Evolutionary conservation across 768 basidiomycete species (phyloP).

Genomic region (Termitomyces heimii): DNA sequence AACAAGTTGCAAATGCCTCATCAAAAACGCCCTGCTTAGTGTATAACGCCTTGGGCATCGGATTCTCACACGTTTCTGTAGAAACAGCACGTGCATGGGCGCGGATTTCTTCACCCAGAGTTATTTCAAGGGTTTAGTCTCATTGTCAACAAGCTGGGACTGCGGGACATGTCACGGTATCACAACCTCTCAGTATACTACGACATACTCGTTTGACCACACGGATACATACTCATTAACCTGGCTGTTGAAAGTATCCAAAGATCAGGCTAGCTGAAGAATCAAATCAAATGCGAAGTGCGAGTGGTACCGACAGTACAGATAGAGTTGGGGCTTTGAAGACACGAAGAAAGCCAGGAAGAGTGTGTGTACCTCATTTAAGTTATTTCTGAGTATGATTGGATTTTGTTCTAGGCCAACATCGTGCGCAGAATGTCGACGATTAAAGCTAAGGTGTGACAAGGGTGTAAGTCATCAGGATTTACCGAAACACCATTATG

Average conservation of each 20-base stretch:
- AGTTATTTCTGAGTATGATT: not conserved
- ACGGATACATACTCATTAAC: not conserved
- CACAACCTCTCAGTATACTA: not conserved
- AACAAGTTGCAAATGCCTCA: too few relatives aligned
- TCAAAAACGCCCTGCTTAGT: too few relatives aligned
- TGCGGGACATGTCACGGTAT: not conserved
- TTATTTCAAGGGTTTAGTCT: not conserved
- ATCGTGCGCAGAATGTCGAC: slow-evolving; percentile 46
- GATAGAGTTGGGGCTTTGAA: slow-evolving; percentile 13
- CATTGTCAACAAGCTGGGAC: not conserved
- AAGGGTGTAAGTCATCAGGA: slow-evolving; percentile 37
- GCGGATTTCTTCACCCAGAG: not conserved
- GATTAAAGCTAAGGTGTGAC: slow-evolving; percentile 64
- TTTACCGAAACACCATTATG: not conserved
- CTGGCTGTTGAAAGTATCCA: not conserved
- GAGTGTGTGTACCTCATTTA: slow-evolving; percentile 27
- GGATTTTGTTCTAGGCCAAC: slow-evolving; percentile 30
- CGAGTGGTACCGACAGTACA: slow-evolving; percentile 1
- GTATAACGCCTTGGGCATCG: not conserved
- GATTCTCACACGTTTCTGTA: not conserved
- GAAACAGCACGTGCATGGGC: not conserved
- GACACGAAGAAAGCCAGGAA: slow-evolving; percentile 39
- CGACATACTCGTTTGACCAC: not conserved
- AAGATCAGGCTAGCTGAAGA: not conserved
- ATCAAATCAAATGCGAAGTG: slow-evolving; percentile 4